Percentiles rank a stretch among this genome's conserved stretches.
Evolutionary conservation across 192 early-diverging fungal species (phyloP).

Genomic region (Gamsiella multidivaricata): DNA sequence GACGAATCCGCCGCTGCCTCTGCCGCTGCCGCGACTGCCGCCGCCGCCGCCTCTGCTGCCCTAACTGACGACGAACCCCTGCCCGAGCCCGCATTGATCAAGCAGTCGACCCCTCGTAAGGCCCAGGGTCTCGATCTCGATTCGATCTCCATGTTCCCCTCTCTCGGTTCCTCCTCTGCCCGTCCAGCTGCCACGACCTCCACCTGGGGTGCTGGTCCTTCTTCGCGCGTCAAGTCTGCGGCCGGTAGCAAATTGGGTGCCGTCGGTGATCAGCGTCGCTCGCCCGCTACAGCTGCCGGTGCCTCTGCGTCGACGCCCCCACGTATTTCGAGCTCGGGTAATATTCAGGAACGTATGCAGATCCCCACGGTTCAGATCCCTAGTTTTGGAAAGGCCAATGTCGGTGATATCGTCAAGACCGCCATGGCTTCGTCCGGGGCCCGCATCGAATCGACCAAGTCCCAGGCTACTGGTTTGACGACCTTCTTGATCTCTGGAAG

Average conservation of each 20-base stretch:
- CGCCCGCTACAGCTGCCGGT: constrained; percentile 46
- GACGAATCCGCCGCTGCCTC: constrained; percentile 36
- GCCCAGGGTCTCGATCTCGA: constrained; percentile 62
- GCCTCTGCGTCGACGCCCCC: constrained; percentile 52
- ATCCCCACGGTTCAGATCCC: constrained; percentile 62
- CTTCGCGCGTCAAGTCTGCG: constrained; percentile 50
- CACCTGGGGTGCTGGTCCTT: constrained; percentile 58
- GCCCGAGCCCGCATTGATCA: constrained; percentile 13
- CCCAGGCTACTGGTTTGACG: constrained; percentile 72
- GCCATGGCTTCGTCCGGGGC: constrained; percentile 78
- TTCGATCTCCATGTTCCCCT: constrained; percentile 80
- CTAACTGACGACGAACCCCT: constrained; percentile 16
- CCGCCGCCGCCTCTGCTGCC: constrained; percentile 28
- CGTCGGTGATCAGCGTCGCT: constrained; percentile 51
- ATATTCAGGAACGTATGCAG: constrained; percentile 70
- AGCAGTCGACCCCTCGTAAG: constrained; percentile 36
- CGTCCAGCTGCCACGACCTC: constrained; percentile 43
- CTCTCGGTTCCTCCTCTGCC: constrained; percentile 67
- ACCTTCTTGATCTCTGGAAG: constrained; percentile 90
- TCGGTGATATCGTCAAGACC: constrained; percentile 67
- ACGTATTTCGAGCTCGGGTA: constrained; percentile 43
- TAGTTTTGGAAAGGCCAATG: constrained; percentile 56
- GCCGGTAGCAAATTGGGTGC: constrained; percentile 53
- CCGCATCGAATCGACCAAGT: constrained; percentile 86
- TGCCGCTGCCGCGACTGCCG: constrained; percentile 31